Base-by-base conservation (phyloP, 139 green algal genomes). In the Auxenochlorella protothecoides region DNA sequence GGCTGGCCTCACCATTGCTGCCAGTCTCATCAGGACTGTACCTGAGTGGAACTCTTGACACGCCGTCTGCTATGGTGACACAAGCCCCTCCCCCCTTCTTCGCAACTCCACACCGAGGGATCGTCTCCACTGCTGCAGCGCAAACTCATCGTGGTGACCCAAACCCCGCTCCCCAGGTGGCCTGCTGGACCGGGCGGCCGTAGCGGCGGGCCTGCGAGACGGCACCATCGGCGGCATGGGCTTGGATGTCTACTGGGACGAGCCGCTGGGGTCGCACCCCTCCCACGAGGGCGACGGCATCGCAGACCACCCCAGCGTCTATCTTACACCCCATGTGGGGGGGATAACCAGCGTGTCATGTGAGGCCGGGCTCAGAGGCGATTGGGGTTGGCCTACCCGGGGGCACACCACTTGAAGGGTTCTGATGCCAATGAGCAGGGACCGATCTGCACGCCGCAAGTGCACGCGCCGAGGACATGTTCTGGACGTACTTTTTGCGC, bases 261-360 rank as follows among this genome's bases (percentile, higher is more conserved):
- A 92, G 71, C 87, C 87, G 3, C 75, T 89, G 12, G 77, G 27
- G 27, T 44, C 27, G 27, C 27, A 44, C 27, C 27, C 27, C 27
- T 44, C 27, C 27, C 27, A 88, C 64, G 72, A 76, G 4, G 55
- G 76, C 3, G 76, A 87, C 64, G 53, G 53, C 6, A 53, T 88
- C 4, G 77, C 79, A 5, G 60, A 56, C 3, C 80, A 87, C 67
- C 70, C 82, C 14, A 81, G 67, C 12, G 66, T 78, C 9, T 83
- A 83, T 44, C 68, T 87, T 16, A 92, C 83, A 53, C 87, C 87
- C 6, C 87, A 92, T 75, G 74, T 90, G 4, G 87, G 79, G 3
- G 87, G 87, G 9, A 85, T 92, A 12, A 92, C 87, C 4, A 74
- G 88, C 52, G 44, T 80, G 6, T 83, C 72, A 11, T 91, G 71